Percentiles rank a stretch among this genome's conserved stretches.
phyloP scores from a whole-genome alignment of 2,329 filamentous ascomycete species.

The Fragosphaeria purpurea region DNA sequence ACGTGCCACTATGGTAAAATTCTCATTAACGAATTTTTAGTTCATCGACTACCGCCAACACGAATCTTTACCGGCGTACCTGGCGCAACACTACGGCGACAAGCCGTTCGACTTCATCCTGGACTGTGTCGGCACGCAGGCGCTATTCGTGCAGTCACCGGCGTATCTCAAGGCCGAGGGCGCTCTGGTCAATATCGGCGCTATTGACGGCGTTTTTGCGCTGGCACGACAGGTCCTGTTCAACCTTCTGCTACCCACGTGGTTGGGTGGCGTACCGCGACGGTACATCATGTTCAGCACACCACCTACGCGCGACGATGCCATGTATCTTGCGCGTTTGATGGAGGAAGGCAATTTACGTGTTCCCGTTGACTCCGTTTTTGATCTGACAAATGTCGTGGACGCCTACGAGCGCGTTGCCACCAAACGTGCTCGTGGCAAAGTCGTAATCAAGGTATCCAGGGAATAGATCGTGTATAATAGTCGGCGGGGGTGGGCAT shows the following conservation, averaged over 20 bases:
- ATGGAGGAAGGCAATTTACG: conserved; percentile 17
- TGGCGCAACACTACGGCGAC: conserved; percentile 22
- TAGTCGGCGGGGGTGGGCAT: too few relatives aligned
- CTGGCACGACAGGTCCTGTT: background rate
- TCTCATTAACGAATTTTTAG: conserved; percentile 12
- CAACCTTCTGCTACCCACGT: conserved; percentile 13
- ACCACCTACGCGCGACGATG: conserved; percentile 14
- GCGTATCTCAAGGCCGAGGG: conserved; percentile 26
- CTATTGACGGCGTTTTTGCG: conserved; percentile 16
- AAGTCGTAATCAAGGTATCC: conserved; percentile 6
- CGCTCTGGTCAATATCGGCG: conserved; percentile 24
- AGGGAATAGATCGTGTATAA: background rate
- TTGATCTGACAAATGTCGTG: conserved; percentile 2
- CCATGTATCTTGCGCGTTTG: conserved; percentile 16
- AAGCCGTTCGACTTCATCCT: conserved; percentile 31
- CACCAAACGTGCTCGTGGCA: conserved; percentile 5
- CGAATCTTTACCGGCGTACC: conserved; percentile 22
- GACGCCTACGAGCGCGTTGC: conserved; percentile 5
- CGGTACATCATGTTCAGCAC: conserved; percentile 20
- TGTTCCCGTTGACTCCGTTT: conserved; percentile 5
- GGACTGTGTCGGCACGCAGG: conserved; percentile 37
- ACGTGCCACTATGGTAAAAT: too few relatives aligned
- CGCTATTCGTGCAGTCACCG: conserved; percentile 30
- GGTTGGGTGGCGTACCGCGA: conserved; percentile 21
- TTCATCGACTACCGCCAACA: conserved; percentile 31